Evolutionary conservation across 768 basidiomycete species (phyloP), one percentile per base, ranked within the genome.

Genomic region (Phaeolepiota aurea): DNA sequence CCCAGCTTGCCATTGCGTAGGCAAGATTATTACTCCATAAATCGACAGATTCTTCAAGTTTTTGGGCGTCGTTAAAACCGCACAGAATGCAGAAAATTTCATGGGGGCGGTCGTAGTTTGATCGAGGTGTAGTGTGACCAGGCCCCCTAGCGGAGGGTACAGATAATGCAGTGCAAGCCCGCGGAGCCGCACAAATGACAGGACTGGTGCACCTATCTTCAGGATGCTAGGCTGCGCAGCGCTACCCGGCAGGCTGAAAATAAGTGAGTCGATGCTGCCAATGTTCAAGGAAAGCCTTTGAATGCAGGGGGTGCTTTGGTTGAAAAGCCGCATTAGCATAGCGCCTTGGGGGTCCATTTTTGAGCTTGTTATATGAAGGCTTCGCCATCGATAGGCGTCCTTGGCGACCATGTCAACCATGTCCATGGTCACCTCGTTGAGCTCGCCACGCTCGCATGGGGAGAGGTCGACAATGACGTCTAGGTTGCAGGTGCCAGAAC

Each of bases 121-220:
- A 38, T 72, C 69, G 23, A 76, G 58, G 43, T 73, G 68, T 14
- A 76, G 60, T 0, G 61, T 67, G 18, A 56, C 63, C 3, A 71
- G 48, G 3, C 44, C 42, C 0, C 51, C 19, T 13, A 71, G 51
- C 10, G 57, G 61, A 3, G 69, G 68, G 1, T 54, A 58, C 42
- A 69, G 64, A 28, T 63, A 54, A 31, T 66, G 56, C 18, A 69
- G 54, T 1, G 71, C 68, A 7, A 71, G 46, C 5, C 71, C 72
- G 3, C 68, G 62, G 20, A 76, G 63, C 4, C 69, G 64, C 10
- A 72, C 49, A 30, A 66, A 66, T 11, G 51, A 47, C 10, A 74
- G 55, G 14, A 48, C 49, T 4, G 61, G 54, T 2, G 57, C 52
- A 2, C 56, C 59, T 11, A 46, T 43, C 9, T 49, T 49, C 43